These are phyloP conservation scores for Daldinia sp. DNA, from an alignment of 2,329 filamentous ascomycete genomes.

Conservation along the genomic window DNA sequence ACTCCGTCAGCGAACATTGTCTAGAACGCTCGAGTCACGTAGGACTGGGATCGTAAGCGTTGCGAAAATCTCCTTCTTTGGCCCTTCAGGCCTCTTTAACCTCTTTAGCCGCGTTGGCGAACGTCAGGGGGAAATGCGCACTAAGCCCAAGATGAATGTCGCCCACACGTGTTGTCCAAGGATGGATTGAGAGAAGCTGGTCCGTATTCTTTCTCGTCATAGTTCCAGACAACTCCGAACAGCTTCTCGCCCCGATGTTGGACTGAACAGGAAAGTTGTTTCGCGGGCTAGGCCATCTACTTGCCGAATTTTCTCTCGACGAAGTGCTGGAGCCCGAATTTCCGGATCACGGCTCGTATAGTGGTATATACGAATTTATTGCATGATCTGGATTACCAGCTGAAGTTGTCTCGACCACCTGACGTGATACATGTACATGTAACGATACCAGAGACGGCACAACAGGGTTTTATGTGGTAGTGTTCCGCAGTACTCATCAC, in stretches of 20 bases:
- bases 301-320: slow-evolving; percentile 9
- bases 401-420: slow-evolving; percentile 33
- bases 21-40: slow-evolving; percentile 25
- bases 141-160: slow-evolving; percentile 30
- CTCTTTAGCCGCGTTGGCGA: slow-evolving; percentile 45
- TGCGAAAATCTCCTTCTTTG: slow-evolving; percentile 28
- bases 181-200: slow-evolving; percentile 12
- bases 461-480: slow-evolving; percentile 11
- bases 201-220: slow-evolving; percentile 18
- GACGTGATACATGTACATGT: slow-evolving; percentile 32
- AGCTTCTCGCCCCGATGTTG: slow-evolving; percentile 1
- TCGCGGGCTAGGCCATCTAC: slow-evolving; percentile 21
- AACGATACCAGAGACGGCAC: slow-evolving; percentile 18
- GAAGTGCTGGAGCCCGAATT: neutral
- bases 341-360: neutral
- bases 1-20: slow-evolving; percentile 34
- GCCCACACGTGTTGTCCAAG: slow-evolving; percentile 17
- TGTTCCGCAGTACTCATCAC: slow-evolving; percentile 1
- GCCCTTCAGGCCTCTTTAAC: slow-evolving; percentile 39
- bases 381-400: slow-evolving; percentile 23
- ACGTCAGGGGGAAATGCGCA: slow-evolving; percentile 31
- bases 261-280: neutral
- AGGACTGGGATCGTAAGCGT: slow-evolving; percentile 33
- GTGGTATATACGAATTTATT: slow-evolving; percentile 3
- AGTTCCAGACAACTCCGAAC: slow-evolving; percentile 10